A percentile compares a stretch with the other conserved stretches of the same genome.
Evolutionary conservation across 2,329 filamentous ascomycete species (phyloP).

Genomic region (Didymella exigua): DNA sequence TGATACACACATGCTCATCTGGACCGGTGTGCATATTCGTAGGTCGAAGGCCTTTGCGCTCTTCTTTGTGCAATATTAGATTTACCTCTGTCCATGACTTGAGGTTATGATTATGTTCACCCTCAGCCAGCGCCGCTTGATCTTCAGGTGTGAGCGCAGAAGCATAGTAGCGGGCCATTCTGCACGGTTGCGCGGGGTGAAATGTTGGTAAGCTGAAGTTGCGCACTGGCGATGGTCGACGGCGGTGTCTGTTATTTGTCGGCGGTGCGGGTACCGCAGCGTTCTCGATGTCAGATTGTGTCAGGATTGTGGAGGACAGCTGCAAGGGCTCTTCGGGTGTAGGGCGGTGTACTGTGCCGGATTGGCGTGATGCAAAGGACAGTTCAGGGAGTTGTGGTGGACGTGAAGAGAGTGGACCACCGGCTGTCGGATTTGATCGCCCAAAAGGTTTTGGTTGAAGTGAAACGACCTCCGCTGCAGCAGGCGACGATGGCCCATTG

Average conservation of each 20-base stretch:
- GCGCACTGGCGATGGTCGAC: neutral
- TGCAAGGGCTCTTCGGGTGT: neutral
- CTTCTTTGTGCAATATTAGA: conserved; percentile 13
- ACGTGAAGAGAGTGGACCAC: neutral
- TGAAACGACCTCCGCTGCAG: neutral
- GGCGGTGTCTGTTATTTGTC: neutral
- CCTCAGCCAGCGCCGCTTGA: conserved; percentile 19
- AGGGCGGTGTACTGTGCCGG: neutral
- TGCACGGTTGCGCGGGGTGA: neutral
- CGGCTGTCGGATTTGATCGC: neutral
- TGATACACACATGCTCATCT: conserved; percentile 21
- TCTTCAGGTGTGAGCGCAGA: conserved; percentile 25
- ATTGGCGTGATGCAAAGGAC: neutral
- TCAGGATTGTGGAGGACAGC: neutral
- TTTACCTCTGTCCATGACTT: conserved; percentile 22
- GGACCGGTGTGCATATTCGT: conserved; percentile 9
- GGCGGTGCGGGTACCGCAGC: neutral
- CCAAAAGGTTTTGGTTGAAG: neutral
- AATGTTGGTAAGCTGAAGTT: neutral
- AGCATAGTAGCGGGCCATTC: conserved; percentile 28
- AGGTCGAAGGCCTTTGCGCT: conserved; percentile 18
- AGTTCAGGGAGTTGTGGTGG: neutral
- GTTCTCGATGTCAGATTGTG: neutral
- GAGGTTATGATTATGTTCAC: conserved; percentile 29
- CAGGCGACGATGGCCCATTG: neutral